Evolutionary conservation across 257 asterid species (phyloP).

Genomic region (Jaltomata sinuosa): DNA sequence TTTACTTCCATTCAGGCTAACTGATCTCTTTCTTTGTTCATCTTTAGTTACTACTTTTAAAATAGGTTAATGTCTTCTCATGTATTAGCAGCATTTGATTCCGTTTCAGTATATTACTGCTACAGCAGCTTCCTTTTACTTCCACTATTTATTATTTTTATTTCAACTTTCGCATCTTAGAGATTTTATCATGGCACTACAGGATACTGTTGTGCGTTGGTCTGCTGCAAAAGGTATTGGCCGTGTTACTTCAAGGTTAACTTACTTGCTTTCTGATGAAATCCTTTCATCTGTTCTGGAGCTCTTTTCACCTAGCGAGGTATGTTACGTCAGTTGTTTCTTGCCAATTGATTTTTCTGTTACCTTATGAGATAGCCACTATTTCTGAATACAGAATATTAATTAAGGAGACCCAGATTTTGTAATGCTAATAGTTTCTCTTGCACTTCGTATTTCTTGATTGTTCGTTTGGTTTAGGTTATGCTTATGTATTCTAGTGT

Average conservation of each 20-base stretch:
- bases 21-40: not conserved
- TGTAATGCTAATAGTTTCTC: not conserved
- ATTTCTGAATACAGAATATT: not conserved
- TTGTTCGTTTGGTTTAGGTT: conserved; percentile 2
- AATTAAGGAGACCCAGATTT: not conserved
- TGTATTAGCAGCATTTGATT: not conserved
- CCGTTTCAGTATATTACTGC: not conserved
- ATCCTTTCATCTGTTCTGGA: conserved; percentile 87
- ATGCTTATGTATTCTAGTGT: conserved; percentile 12
- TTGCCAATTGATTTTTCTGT: not conserved
- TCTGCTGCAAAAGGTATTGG: conserved; percentile 99
- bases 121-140: not conserved
- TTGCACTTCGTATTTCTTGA: not conserved
- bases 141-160: not conserved
- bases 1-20: not conserved
- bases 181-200: conserved; percentile 3
- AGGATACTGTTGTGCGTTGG: conserved; percentile 99
- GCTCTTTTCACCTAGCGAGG: conserved; percentile 94
- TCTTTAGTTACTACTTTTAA: not conserved
- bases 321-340: conserved; percentile 4
- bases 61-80: not conserved
- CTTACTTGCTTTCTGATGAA: conserved; percentile 73
- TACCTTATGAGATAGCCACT: not conserved
- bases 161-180: not conserved
- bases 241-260: conserved; percentile 74